Evolutionary conservation across 2,329 filamentous ascomycete genomes (phyloP).

Genomic region (Pseudocercospora crystallina): DNA sequence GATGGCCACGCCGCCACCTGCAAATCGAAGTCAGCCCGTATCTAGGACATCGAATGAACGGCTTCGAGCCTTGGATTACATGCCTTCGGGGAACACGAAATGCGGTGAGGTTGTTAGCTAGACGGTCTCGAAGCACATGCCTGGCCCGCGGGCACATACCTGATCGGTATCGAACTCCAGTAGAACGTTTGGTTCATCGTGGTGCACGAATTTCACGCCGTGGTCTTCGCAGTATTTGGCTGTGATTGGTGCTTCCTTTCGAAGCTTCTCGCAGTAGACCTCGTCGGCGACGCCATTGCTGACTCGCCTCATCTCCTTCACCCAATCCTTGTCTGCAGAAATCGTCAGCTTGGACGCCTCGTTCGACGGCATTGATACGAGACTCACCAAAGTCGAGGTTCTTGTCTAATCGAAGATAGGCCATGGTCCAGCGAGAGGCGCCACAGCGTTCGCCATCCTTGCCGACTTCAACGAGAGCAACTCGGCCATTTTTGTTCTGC

Average conservation of each 20-base stretch:
- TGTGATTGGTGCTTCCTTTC: conserved; percentile 38
- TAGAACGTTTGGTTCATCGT: conserved; percentile 43
- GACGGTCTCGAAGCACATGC: too few relatives aligned
- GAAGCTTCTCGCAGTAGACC: conserved; percentile 43
- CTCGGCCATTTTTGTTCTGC: conserved; percentile 37
- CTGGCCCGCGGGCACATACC: too few relatives aligned
- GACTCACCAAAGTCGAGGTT: conserved; percentile 34
- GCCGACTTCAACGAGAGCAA: conserved; percentile 43
- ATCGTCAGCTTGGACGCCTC: not conserved
- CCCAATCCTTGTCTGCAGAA: conserved; percentile 35
- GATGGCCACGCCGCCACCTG: conserved; percentile 38
- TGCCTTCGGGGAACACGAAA: conserved; percentile 44
- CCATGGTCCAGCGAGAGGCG: conserved; percentile 44
- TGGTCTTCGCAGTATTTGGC: conserved; percentile 40
- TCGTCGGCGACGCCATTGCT: conserved; percentile 41
- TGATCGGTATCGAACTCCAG: conserved; percentile 44
- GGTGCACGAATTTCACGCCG: conserved; percentile 39
- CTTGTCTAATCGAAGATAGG: conserved; percentile 43
- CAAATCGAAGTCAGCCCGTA: too few relatives aligned
- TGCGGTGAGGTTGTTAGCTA: conserved; percentile 21
- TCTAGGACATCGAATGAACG: too few relatives aligned
- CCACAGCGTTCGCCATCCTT: conserved; percentile 42
- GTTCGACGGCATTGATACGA: not conserved
- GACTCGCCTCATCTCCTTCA: conserved; percentile 38
- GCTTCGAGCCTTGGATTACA: too few relatives aligned